Evolutionary conservation across 1,284 basidiomycete genomes (phyloP), one percentile per base, ranked within the genome.

Genomic region (Exobasidium cylindrosporum): DNA sequence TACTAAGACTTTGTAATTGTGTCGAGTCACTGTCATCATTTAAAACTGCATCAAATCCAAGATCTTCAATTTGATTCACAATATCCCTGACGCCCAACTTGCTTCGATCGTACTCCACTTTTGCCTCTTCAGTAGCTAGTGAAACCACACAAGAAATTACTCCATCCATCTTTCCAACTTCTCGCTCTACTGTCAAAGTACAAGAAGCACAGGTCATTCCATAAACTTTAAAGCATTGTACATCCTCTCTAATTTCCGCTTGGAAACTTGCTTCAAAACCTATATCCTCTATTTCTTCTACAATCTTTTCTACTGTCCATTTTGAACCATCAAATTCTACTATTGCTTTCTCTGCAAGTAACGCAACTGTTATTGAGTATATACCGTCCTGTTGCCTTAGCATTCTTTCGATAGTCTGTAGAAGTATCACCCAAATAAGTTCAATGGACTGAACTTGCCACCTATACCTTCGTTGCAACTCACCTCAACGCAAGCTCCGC

Each of bases 191-290:
- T 4, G 89, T 86, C 17, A 86, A 86, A 1, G 88, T 89, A 76
- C 92, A 94, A 1, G 90, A 73, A 6, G 88, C 87, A 73, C 89
- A 93, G 24, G 89, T 92, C 91, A 96, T 94, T 70, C 92, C 93
- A 76, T 89, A 94, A 72, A 96, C 85, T 31, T 87, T 86, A 29
- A 96, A 84, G 17, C 52, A 46, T 13, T 68, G 60, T 3, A 56
- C 49, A 31, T 68, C 65, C 23, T 62, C 57, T 1, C 7, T 17
- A 2, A 17, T 24, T 43, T 44, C 44, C n/a, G 17, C 28, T 32
- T 26, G 26, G 11, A 32, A 14, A 13, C 24, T 21, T 0, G 92
- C 91, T 79, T 93, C 92, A 76, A 96, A 96, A 14, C 92, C 92
- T 56, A 93, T 89, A 81, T 95, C 92, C 17, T 88, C 88, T 66